Conservation (phyloP, 352 stramenopile species). For the Elongisporangium prolatum region DNA sequence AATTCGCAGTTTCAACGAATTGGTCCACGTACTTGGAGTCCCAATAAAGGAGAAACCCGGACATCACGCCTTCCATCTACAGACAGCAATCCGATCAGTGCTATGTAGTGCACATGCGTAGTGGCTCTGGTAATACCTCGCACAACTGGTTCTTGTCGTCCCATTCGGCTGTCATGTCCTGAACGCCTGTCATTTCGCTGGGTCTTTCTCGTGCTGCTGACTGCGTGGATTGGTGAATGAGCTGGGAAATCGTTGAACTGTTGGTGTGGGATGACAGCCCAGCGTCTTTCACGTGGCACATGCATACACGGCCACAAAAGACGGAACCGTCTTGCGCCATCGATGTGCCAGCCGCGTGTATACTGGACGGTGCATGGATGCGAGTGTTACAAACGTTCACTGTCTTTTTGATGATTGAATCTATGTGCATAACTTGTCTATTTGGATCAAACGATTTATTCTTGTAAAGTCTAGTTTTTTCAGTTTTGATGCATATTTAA, state of each 20-base stretch:
- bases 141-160: background rate
- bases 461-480: too few species aligned
- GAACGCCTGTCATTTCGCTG: conserved; percentile 2
- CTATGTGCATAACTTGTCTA: background rate
- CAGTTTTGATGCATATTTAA: conserved; percentile 1
- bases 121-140: background rate
- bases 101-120: background rate
- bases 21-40: conserved; percentile 10
- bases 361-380: conserved; percentile 1
- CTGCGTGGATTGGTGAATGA: background rate
- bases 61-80: conserved; percentile 1
- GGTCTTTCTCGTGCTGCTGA: background rate
- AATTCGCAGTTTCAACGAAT: conserved; percentile 18
- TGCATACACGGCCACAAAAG: background rate
- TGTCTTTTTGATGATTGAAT: background rate
- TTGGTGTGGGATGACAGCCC: too few species aligned
- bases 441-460: too few species aligned
- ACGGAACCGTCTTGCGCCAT: background rate
- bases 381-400: background rate
- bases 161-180: background rate
- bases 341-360: background rate
- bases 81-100: background rate
- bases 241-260: background rate
- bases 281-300: background rate
- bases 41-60: conserved; percentile 7